phyloP scores from a whole-genome alignment of 495 filamentous ascomycete species.

The Hypomontagnella monticulosa region DNA sequence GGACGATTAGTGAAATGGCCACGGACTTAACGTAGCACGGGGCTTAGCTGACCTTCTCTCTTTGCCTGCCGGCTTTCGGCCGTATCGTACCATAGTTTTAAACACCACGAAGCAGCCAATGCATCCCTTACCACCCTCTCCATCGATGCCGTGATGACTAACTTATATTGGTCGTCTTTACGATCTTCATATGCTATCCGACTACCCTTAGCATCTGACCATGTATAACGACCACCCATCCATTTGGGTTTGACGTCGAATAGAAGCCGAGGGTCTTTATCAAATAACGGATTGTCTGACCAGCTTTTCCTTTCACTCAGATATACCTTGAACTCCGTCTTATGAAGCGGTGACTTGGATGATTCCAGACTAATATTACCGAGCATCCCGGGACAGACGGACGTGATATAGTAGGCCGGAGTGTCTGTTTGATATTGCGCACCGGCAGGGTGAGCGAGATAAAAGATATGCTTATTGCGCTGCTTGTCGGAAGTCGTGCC shows the following conservation, averaged over 20 bases:
- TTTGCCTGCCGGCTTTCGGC: constrained; percentile 12
- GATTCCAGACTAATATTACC: constrained; percentile 5
- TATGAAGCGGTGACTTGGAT: constrained; percentile 3
- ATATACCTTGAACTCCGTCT: constrained; percentile 1
- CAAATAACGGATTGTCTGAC: neutral
- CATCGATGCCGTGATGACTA: constrained; percentile 2
- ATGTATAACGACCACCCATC: constrained; percentile 12
- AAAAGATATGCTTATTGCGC: constrained; percentile 1
- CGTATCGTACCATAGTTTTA: constrained; percentile 19
- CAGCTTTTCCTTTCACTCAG: constrained; percentile 2
- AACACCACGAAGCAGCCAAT: constrained; percentile 8
- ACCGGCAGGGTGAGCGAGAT: constrained; percentile 9
- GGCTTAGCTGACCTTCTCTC: constrained; percentile 1
- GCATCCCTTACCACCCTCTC: constrained; percentile 9
- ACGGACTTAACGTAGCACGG: neutral
- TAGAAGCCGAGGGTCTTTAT: neutral
- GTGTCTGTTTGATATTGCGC: neutral
- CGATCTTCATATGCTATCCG: constrained; percentile 10
- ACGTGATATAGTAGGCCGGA: constrained; percentile 14
- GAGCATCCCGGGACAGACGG: neutral
- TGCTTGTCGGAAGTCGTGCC: neutral
- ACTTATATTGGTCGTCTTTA: neutral
- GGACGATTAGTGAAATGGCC: neutral
- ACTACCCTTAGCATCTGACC: neutral
- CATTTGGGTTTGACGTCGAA: constrained; percentile 15